Percentiles rank a stretch among this genome's conserved stretches.
phyloP scores from a whole-genome alignment of 305 asterid species.

The Rubia peregrina region DNA sequence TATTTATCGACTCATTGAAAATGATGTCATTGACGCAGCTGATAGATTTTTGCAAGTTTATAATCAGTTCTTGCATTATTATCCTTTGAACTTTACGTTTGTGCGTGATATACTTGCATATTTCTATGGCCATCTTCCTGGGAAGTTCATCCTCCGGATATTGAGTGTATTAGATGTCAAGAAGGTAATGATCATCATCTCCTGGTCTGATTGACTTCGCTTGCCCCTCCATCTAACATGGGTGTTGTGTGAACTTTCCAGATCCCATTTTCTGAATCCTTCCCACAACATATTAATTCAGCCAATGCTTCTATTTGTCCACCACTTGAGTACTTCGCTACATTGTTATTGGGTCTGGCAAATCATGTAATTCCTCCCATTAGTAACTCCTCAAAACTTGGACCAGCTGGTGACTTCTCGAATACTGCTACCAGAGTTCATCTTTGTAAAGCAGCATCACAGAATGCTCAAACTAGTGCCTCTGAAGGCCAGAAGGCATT shows the following conservation, averaged over 20 bases:
- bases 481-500: conserved; percentile 80
- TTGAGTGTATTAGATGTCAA: conserved; percentile 69
- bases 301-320: conserved; percentile 70
- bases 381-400: conserved; percentile 50
- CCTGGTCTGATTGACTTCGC: conserved; percentile 5
- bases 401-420: conserved; percentile 50
- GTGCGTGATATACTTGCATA: conserved; percentile 98
- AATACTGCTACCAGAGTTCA: conserved; percentile 39
- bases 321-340: conserved; percentile 89
- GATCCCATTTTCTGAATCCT: conserved; percentile 95
- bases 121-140: conserved; percentile 96
- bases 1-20: conserved; percentile 81
- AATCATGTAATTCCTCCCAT: conserved; percentile 89
- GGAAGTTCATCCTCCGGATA: conserved; percentile 76
- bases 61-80: conserved; percentile 72
- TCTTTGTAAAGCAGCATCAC: conserved; percentile 50
- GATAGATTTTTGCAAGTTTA: conserved; percentile 84
- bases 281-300: conserved; percentile 83
- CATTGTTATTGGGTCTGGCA: conserved; percentile 75
- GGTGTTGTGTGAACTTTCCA: conserved; percentile 26
- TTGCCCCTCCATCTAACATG: conserved; percentile 13
- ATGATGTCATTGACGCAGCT: conserved; percentile 88
- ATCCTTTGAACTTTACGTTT: conserved; percentile 86
- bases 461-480: conserved; percentile 45
- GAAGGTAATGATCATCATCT: conserved; percentile 44